Evolutionary conservation across 2,329 filamentous ascomycete genomes (phyloP), one percentile per base, ranked within the genome.

Genomic region (Trichoderma koningii): DNA sequence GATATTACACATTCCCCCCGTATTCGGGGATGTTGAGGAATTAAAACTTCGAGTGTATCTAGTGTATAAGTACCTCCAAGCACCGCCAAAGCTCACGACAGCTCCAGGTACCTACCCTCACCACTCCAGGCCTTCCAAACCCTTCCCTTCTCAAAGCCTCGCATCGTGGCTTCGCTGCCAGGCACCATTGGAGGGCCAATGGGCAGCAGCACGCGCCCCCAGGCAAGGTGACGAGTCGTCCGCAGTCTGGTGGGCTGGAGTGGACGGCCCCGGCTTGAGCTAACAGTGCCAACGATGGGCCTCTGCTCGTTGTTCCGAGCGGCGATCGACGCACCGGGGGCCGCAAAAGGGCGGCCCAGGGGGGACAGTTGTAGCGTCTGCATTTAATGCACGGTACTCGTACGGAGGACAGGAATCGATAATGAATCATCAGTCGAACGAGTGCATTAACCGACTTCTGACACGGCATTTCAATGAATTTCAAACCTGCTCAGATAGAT

Each of bases 121-220:
- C 34, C 34, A 38, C 34, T 14, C 12, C 34, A 12, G 14, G 34
- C 1, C 34, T 14, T 12, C 21, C 21, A 23, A 23, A 23, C 12
- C 14, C 34, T 10, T 38, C 34, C 34, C 12, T 5, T 38, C 34
- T 38, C 34, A 10, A 21, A 41, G 41, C 12, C 55, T 15, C 3
- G 41, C 23, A 56, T 56, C 23, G 28, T 34, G 56, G 44, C 28
- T 38, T 47, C 28, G 28, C 51, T 41, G 60, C 60, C 60, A 55
- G 60, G 60, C 60, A 63, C 60, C 41, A 42, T 51, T 48, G 51
- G 60, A 63, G 60, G 60, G 52, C 59, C 50, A 63, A 63, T 63
- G 60, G 60, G 60, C 60, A 63, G 60, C 60, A 63, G 42, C 57
- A 52, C 57, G 47, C 57, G 47, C 52, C 28, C 50, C 48, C 60